phyloP scores from a whole-genome alignment of 2,329 filamentous ascomycete species.

The Zasmidium citrigriseum region DNA sequence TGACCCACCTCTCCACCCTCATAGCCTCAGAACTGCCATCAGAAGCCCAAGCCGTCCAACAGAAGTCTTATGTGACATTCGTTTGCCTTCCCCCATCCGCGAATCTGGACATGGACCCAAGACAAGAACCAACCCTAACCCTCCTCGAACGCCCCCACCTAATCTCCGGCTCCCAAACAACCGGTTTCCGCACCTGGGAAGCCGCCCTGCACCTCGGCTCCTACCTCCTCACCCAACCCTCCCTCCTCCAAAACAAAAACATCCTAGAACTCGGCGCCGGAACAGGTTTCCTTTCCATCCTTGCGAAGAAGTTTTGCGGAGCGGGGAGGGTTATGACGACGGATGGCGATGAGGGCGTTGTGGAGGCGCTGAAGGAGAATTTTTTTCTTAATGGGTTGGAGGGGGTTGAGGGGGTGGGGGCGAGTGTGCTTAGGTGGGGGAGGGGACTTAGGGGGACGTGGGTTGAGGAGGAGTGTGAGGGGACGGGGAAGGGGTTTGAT shows the following conservation, averaged over 20 bases:
- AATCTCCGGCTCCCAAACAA: slow-evolving; percentile 71
- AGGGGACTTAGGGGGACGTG: slow-evolving; percentile 60
- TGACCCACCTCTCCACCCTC: slow-evolving; percentile 66
- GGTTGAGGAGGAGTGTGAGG: slow-evolving; percentile 53
- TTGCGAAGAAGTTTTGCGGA: slow-evolving; percentile 68
- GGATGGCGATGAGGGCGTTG: slow-evolving; percentile 73
- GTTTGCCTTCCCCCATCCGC: slow-evolving; percentile 35
- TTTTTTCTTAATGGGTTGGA: slow-evolving; percentile 68
- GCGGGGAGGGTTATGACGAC: slow-evolving; percentile 65
- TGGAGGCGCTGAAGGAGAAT: slow-evolving; percentile 67
- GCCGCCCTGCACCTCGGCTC: slow-evolving; percentile 72
- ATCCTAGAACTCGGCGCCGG: slow-evolving; percentile 75
- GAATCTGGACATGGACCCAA: slow-evolving; percentile 13
- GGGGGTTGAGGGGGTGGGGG: slow-evolving; percentile 45
- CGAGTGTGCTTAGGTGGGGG: slow-evolving; percentile 66
- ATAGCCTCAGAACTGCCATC: slow-evolving; percentile 65
- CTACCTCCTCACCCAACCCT: slow-evolving; percentile 59
- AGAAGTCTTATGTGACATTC: slow-evolving; percentile 76
- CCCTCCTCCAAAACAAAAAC: slow-evolving; percentile 56
- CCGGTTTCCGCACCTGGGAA: slow-evolving; percentile 79
- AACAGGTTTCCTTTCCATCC: slow-evolving; percentile 72
- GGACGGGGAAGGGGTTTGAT: slow-evolving; percentile 54
- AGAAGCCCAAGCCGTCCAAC: slow-evolving; percentile 66
- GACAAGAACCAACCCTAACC: slow-evolving; percentile 49
- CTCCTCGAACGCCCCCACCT: slow-evolving; percentile 69